Base-by-base conservation (phyloP, 441 rosid genomes). In the Rhodomyrtus psidioides region DNA sequence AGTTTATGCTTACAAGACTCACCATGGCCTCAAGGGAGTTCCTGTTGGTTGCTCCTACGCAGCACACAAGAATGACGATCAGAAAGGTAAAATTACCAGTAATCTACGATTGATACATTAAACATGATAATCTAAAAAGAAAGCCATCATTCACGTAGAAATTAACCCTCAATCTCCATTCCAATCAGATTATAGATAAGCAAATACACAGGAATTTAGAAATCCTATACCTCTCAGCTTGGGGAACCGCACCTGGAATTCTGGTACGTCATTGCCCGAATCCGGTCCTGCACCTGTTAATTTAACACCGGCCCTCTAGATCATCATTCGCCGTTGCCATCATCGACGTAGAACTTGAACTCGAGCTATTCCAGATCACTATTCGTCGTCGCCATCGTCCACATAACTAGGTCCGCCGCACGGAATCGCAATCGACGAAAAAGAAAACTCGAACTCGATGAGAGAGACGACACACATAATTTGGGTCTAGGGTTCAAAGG, bases 21-120 rank as follows among this genome's bases (percentile, higher is more conserved):
- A 95, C 99, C 97, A 96, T 49, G 58, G 97, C 99, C 84, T 97
- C 98, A 30, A 97, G 93, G 81, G 98, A 95, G 74, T 92, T 94
- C 83, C 89, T 82, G 91, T 88, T 95, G 84, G 93, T 95, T 90
- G 92, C 97, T 46, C 96, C 99, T 95, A 93, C 83, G 83, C 85
- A 53, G n/a, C 24, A 59, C 9, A 83, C 83, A 24, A 49, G 30
- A 53, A 86, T 3, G 15, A 85, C 12, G 42, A 75, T 34, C 39
- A 62, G 14, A 34, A 19, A 44, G 81, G 30, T 24, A 21, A 42
- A 15, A 85, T 34, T 83, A 62, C 55, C 10, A 30, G 30, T 53
- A 84, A n/a, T 6, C 26, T 28, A 82, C 39, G 58, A 82, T 34
- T 2, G 8, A 27, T 34, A 82, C 46, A 51, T 16, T 28, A 16